Percentiles rank a stretch among this genome's conserved stretches.
Evolutionary conservation across 257 asterid genomes (phyloP).

Genomic region (Rehmannia glutinosa): DNA sequence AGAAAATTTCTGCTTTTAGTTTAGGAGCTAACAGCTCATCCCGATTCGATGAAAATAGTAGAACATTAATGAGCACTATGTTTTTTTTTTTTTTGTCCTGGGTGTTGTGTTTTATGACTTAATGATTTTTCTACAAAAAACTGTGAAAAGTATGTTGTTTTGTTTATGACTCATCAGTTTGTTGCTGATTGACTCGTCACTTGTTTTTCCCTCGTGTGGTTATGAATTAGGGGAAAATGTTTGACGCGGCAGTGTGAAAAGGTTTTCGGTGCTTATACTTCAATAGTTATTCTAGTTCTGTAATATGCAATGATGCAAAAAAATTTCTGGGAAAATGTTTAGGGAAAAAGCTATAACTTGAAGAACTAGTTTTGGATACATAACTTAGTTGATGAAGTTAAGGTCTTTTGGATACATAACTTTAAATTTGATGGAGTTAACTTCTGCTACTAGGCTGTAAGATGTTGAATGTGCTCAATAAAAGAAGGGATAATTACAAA

Average conservation of each 20-base stretch:
- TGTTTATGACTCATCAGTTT: neutral
- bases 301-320: neutral
- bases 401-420: too few relatives aligned
- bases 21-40: too few relatives aligned
- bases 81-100: too few relatives aligned
- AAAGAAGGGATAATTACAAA: too few relatives aligned
- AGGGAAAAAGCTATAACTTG: neutral
- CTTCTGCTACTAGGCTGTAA: neutral
- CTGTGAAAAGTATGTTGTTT: neutral
- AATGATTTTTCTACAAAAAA: neutral
- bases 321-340: neutral
- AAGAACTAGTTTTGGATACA: conserved; percentile 3
- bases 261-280: neutral
- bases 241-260: neutral
- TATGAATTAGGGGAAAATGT: too few relatives aligned
- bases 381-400: neutral
- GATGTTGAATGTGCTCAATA: neutral
- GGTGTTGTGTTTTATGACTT: neutral
- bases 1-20: too few relatives aligned
- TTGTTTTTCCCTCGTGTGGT: neutral
- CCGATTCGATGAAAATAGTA: too few relatives aligned
- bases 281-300: neutral
- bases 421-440: too few relatives aligned
- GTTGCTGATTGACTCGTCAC: neutral
- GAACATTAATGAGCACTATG: too few relatives aligned